These are phyloP conservation scores for Metschnikowia santaceciliae DNA, from an alignment of 805 yeast species.

Conservation along the genomic window DNA sequence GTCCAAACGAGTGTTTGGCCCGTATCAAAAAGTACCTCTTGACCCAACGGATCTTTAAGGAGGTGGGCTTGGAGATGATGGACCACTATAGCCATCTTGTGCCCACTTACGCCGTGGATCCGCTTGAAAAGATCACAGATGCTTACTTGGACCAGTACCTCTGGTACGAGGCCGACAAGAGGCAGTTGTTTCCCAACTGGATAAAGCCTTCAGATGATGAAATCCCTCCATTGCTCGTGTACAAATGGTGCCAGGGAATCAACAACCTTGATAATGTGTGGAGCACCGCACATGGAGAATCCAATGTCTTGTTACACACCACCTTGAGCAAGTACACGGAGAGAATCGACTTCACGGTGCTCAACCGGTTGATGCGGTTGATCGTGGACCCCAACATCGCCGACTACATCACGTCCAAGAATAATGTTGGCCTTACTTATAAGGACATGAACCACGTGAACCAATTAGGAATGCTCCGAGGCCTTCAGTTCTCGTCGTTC, in stretches of 20 bases:
- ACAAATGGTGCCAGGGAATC: conserved; percentile 92
- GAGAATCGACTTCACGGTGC: conserved; percentile 80
- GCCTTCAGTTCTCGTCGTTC: conserved; percentile 87
- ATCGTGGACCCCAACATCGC: conserved; percentile 89
- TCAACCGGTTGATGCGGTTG: conserved; percentile 75
- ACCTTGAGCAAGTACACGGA: conserved; percentile 68
- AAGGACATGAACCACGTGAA: conserved; percentile 96
- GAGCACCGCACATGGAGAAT: conserved; percentile 70
- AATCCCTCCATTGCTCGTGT: conserved; percentile 85
- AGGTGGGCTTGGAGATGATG: conserved; percentile 82
- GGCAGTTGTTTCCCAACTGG: conserved; percentile 92
- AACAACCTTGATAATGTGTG: conserved; percentile 77
- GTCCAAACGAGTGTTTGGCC: conserved; percentile 88
- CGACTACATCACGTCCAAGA: conserved; percentile 89
- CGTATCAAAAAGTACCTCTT: conserved; percentile 77
- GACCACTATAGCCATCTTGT: conserved; percentile 80
- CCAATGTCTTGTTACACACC: conserved; percentile 82
- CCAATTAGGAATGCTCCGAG: conserved; percentile 82
- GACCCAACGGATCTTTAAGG: conserved; percentile 90
- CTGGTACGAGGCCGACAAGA: conserved; percentile 91
- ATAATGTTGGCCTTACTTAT: conserved; percentile 74
- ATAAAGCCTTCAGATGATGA: conserved; percentile 92
- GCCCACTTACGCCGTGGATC: conserved; percentile 87
- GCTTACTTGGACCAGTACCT: conserved; percentile 93
- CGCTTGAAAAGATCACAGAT: conserved; percentile 91